phyloP scores from a whole-genome alignment of 2,329 filamentous ascomycete species.

The Aureobasidium sp. region DNA sequence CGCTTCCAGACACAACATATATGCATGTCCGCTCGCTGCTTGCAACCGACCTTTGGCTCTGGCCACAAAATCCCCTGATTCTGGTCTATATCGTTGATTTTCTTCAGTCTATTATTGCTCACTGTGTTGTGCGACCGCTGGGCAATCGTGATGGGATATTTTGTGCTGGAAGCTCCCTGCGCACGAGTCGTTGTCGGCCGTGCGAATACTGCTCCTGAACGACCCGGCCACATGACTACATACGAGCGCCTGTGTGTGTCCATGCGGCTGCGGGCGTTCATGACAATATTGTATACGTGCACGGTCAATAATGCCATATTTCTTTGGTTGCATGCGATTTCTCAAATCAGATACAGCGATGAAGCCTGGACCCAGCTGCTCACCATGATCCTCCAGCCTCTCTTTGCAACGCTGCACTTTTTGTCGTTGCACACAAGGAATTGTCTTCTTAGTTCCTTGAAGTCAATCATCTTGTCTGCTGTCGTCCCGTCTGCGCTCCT shows the following conservation, averaged over 20 bases:
- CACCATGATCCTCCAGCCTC: background rate
- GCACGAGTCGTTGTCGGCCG: background rate
- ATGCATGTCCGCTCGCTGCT: background rate
- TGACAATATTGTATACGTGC: background rate
- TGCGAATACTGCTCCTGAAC: background rate
- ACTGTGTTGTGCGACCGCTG: background rate
- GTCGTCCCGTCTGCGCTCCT: too few relatives aligned
- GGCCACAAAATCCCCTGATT: background rate
- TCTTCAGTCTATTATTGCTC: background rate
- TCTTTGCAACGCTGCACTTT: background rate
- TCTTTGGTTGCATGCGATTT: background rate
- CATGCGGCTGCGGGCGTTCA: background rate
- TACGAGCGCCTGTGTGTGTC: background rate
- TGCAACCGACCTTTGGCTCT: background rate
- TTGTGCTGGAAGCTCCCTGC: background rate
- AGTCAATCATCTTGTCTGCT: too few relatives aligned
- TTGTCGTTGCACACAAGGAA: too few relatives aligned
- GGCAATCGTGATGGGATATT: background rate
- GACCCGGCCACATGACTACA: background rate
- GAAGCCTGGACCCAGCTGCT: background rate
- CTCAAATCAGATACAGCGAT: background rate
- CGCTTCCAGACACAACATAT: conserved; percentile 8
- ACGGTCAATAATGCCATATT: background rate
- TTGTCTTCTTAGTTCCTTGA: too few relatives aligned
- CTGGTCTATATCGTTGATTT: background rate